These are phyloP conservation scores for Pulicaria dysenterica DNA, from an alignment of 129 eudicot species.

Conservation along the genomic window DNA sequence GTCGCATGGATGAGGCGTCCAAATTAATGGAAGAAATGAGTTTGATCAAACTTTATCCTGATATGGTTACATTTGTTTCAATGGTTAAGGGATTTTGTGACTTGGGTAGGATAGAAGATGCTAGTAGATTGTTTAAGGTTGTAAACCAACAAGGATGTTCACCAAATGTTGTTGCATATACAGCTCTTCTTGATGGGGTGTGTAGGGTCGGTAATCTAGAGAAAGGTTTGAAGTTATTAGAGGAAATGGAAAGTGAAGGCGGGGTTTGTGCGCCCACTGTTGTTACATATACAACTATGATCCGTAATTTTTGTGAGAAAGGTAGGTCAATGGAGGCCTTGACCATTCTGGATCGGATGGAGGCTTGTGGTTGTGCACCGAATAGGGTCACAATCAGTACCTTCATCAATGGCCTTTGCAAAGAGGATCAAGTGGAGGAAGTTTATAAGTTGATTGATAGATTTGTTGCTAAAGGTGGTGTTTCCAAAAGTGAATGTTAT, in stretches of 20 bases:
- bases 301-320: slow-evolving; percentile 58
- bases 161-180: slow-evolving; percentile 62
- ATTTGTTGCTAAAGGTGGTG: slow-evolving; percentile 37
- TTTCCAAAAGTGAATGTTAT: slow-evolving; percentile 54
- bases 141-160: slow-evolving; percentile 57
- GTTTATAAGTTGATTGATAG: slow-evolving; percentile 60
- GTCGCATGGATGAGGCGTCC: slow-evolving; percentile 52
- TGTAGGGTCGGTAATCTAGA: slow-evolving; percentile 61
- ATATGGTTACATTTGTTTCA: slow-evolving; percentile 67
- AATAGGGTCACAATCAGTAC: slow-evolving; percentile 56
- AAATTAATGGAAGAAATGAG: slow-evolving; percentile 72
- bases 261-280: slow-evolving; percentile 61
- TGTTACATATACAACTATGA: slow-evolving; percentile 65
- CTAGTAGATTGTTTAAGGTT: slow-evolving; percentile 53
- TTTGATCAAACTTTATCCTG: slow-evolving; percentile 54
- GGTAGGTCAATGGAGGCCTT: slow-evolving; percentile 56
- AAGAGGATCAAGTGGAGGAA: slow-evolving; percentile 56
- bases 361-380: slow-evolving; percentile 50
- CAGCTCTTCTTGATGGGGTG: slow-evolving; percentile 71
- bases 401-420: slow-evolving; percentile 63
- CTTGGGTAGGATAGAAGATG: slow-evolving; percentile 71
- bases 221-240: slow-evolving; percentile 59
- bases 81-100: slow-evolving; percentile 73
- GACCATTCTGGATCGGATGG: slow-evolving; percentile 67
- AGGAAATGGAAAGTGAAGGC: slow-evolving; percentile 68